Conservation (phyloP, 176 grass and related monocot species). For the Pharus latifolius region DNA sequence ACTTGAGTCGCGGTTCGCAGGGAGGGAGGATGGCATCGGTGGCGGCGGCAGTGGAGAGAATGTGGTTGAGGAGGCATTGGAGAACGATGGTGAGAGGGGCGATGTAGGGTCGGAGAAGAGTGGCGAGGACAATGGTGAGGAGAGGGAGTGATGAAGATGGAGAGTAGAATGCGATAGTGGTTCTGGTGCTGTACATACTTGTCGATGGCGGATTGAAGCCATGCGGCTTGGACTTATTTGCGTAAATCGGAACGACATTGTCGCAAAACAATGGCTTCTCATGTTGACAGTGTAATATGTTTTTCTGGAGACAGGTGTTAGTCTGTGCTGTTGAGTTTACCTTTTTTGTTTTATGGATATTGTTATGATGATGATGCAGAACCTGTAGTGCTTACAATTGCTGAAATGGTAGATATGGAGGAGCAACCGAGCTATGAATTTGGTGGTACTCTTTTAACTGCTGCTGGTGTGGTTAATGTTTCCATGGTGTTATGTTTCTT, state of each 20-base stretch:
- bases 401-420: not conserved
- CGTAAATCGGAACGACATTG: not conserved
- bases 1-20: constrained; percentile 25
- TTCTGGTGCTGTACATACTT: constrained; percentile 24
- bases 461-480: not conserved
- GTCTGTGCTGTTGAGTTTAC: not conserved
- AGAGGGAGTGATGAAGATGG: not conserved
- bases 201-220: not conserved
- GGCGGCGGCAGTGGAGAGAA: not conserved
- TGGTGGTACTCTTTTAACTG: not conserved
- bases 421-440: not conserved
- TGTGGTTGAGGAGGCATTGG: constrained; percentile 9
- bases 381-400: not conserved
- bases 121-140: not conserved
- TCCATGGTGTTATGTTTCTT: not conserved
- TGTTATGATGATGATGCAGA: not conserved
- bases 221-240: not conserved
- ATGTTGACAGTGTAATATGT: constrained; percentile 2
- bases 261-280: not conserved
- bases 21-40: not conserved
- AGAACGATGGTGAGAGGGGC: not conserved
- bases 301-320: constrained; percentile 1
- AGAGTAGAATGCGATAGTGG: not conserved
- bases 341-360: not conserved
- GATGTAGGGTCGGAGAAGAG: not conserved